These are phyloP conservation scores for Gossypioides kirkii DNA, from an alignment of 345 rosid genomes.

Conservation along the genomic window DNA sequence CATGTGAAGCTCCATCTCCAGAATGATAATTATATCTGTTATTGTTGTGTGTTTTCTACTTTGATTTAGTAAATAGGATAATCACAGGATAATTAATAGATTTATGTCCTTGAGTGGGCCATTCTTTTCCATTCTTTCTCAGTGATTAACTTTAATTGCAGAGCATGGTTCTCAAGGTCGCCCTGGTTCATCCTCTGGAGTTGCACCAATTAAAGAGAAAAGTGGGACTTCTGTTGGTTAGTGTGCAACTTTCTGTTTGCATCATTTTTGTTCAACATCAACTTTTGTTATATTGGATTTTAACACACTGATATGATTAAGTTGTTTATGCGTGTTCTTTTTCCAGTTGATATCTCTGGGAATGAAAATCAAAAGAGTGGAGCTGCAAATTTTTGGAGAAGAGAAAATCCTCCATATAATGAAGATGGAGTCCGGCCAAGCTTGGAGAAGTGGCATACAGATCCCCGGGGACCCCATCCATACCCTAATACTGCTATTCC, in stretches of 20 bases:
- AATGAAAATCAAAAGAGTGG: constrained; percentile 36
- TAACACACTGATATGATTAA: neutral
- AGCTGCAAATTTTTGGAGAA: constrained; percentile 57
- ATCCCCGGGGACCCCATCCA: constrained; percentile 53
- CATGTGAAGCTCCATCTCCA: neutral
- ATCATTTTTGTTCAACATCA: neutral
- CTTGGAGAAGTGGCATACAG: constrained; percentile 67
- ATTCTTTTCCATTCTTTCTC: neutral
- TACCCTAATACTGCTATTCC: constrained; percentile 53
- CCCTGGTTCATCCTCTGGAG: constrained; percentile 55
- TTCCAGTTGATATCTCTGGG: constrained; percentile 41
- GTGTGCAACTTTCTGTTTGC: constrained; percentile 20
- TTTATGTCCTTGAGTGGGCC: constrained; percentile 2
- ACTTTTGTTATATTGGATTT: neutral
- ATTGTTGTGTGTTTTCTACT: neutral
- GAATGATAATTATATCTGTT: neutral
- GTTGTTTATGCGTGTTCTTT: constrained; percentile 7
- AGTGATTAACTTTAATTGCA: constrained; percentile 32
- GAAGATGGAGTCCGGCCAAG: constrained; percentile 55
- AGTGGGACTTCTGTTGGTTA: constrained; percentile 45
- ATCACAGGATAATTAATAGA: neutral
- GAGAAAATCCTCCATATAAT: constrained; percentile 42
- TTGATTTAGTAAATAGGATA: constrained; percentile 2
- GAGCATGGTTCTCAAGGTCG: constrained; percentile 44
- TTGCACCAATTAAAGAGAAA: constrained; percentile 36